Base-by-base conservation (phyloP, 2,329 filamentous ascomycete species). In the Cytospora piceicola region DNA sequence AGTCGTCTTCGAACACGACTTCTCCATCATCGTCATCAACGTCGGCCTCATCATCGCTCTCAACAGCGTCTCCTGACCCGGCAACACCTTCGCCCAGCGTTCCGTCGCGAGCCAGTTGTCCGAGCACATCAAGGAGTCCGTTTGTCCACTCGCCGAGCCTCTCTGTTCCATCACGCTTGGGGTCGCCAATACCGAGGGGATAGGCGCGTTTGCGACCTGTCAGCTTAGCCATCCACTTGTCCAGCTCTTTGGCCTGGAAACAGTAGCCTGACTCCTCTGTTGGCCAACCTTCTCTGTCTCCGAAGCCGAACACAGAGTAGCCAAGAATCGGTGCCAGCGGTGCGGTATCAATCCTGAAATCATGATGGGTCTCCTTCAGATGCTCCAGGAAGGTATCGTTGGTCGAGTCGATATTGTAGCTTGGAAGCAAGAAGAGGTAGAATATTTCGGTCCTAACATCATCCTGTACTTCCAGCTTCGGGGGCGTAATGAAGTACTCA, bases 161-260 rank as follows among this genome's bases (percentile, higher is more conserved):
- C 58, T 85, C 77, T 24, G 82, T 79, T 24, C 88, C 86, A 74
- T 95, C 90, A n/a, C 79, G 83, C 77, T 93, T 96, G 65, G 91
- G 86, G 77, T 98, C 93, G 2, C 91, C 93, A 83, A 94, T 89
- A 5, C 95, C 95, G 8, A 98, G 81, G 0, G 94, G 94, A 72
- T 90, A 98, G 0, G 93, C 94, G 74, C 94, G 85, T 79, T 94
- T 97, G 68, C 90, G 86, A 1, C 87, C 90, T 0, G 94, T 97
- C 72, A 99, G 79, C 75, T 93, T 96, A n/a, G 94, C 93, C 91
- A 99, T 92, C 94, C 95, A 98, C 75, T 88, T 93, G 75, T 99
- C 94, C 3, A 96, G 83, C 71, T 97, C 90, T 73, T 90, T 91
- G 1, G 94, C 94, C 75, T 98, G 94, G 68, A 92, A 93, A 75